These are phyloP conservation scores for Quercus phellos DNA, from an alignment of 331 rosid genomes.

Conservation along the genomic window DNA sequence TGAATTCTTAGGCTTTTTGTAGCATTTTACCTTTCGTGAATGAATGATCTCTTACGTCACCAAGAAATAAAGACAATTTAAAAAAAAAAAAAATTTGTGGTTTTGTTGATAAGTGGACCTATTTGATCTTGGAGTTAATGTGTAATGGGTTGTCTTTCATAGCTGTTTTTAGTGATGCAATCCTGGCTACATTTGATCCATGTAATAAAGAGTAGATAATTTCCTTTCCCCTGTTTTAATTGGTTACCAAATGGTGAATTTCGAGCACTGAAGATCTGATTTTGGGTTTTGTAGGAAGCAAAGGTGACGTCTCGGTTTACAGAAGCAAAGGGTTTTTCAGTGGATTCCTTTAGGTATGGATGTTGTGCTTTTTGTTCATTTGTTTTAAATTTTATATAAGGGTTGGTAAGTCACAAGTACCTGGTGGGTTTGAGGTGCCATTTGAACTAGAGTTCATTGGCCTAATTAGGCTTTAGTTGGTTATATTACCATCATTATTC, in stretches of 20 bases:
- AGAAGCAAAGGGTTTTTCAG: conserved; percentile 29
- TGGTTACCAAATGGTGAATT: not conserved
- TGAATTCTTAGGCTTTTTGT: too few species aligned
- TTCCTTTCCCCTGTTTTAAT: not conserved
- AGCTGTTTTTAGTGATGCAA: too few species aligned
- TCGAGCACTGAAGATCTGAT: not conserved
- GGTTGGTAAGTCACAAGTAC: too few species aligned
- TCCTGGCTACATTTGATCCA: too few species aligned
- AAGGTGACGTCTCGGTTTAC: conserved; percentile 39
- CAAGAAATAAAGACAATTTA: too few species aligned
- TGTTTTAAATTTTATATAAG: too few species aligned
- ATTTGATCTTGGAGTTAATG: too few species aligned
- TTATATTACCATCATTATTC: not conserved
- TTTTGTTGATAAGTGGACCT: too few species aligned
- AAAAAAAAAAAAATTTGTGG: too few species aligned
- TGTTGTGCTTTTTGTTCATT: not conserved
- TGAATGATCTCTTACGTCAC: too few species aligned
- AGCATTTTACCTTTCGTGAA: too few species aligned
- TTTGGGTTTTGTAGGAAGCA: conserved; percentile 31
- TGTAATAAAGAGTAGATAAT: not conserved
- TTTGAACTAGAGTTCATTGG: not conserved
- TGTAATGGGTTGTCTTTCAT: too few species aligned
- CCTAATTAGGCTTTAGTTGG: not conserved
- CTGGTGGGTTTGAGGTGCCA: not conserved
- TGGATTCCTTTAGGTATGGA: conserved; percentile 34